Evolutionary conservation across 2,329 filamentous ascomycete species (phyloP).

Genomic region (Fusarium succisae): DNA sequence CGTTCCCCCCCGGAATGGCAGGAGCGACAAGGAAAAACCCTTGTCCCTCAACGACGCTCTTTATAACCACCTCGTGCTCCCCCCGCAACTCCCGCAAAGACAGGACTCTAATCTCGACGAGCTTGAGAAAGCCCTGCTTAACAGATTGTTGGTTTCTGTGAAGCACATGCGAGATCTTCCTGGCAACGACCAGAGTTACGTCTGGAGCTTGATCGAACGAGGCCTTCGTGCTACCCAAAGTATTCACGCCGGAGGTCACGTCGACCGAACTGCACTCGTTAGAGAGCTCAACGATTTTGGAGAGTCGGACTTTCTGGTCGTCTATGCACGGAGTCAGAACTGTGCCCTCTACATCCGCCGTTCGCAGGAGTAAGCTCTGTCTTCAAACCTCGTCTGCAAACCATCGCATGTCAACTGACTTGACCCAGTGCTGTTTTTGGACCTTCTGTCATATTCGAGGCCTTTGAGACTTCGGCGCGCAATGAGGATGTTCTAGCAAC

Average conservation of each 20-base stretch:
- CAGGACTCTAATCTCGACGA: slow-evolving; percentile 26
- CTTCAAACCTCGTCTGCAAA: background rate
- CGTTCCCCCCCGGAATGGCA: background rate
- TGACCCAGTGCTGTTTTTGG: slow-evolving; percentile 35
- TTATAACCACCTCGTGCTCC: slow-evolving; percentile 40
- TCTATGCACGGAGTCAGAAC: slow-evolving; percentile 44
- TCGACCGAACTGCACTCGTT: slow-evolving; percentile 28
- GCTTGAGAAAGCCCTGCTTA: slow-evolving; percentile 24
- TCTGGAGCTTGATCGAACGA: slow-evolving; percentile 30
- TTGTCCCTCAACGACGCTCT: slow-evolving; percentile 30
- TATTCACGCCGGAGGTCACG: slow-evolving; percentile 23
- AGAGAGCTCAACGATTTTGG: slow-evolving; percentile 26
- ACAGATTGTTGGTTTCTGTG: slow-evolving; percentile 24
- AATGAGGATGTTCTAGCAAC: slow-evolving; percentile 62
- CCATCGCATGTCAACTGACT: background rate
- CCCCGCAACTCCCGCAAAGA: slow-evolving; percentile 34
- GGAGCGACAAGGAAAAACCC: background rate
- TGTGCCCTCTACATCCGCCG: slow-evolving; percentile 45
- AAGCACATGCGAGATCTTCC: slow-evolving; percentile 27
- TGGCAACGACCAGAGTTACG: slow-evolving; percentile 11
- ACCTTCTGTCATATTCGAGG: slow-evolving; percentile 56
- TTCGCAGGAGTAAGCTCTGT: slow-evolving; percentile 38
- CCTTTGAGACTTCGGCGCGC: slow-evolving; percentile 67
- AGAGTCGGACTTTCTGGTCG: slow-evolving; percentile 28
- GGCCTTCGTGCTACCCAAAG: slow-evolving; percentile 33